These are phyloP conservation scores for Diaporthe aspalathi DNA, from an alignment of 2,329 filamentous ascomycete genomes.

Conservation along the genomic window DNA sequence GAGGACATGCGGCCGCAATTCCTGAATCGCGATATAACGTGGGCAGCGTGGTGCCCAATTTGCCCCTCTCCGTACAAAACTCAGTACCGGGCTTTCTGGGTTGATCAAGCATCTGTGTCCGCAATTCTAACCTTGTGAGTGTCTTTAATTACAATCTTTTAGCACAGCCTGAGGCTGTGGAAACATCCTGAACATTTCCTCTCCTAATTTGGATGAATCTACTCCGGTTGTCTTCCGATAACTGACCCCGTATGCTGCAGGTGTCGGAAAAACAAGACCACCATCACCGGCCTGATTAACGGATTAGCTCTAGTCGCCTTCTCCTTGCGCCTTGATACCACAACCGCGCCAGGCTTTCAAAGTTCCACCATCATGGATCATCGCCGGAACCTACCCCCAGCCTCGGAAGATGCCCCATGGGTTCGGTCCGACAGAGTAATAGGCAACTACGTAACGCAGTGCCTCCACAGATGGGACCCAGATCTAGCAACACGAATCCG, in stretches of 20 bases:
- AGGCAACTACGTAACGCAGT: slow-evolving; percentile 35
- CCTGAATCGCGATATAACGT: slow-evolving; percentile 36
- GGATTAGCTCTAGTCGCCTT: slow-evolving; percentile 38
- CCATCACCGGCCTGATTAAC: slow-evolving; percentile 38
- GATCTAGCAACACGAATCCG: slow-evolving; percentile 43
- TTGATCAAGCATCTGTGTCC: slow-evolving; percentile 32
- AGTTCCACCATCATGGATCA: slow-evolving; percentile 39
- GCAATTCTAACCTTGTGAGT: slow-evolving; percentile 33
- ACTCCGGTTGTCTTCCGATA: too few species aligned
- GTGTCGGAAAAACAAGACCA: slow-evolving; percentile 39
- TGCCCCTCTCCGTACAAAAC: slow-evolving; percentile 33
- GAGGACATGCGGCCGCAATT: slow-evolving; percentile 39
- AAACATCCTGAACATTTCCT: too few species aligned
- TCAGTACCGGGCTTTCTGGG: slow-evolving; percentile 33
- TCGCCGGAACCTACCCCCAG: slow-evolving; percentile 37
- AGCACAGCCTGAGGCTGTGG: too few species aligned
- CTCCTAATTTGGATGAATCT: too few species aligned
- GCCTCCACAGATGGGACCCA: slow-evolving; percentile 41
- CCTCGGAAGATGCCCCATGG: slow-evolving; percentile 36
- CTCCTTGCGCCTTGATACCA: slow-evolving; percentile 29
- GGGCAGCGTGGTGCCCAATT: slow-evolving; percentile 41
- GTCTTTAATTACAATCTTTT: too few species aligned
- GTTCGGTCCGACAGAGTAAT: slow-evolving; percentile 33
- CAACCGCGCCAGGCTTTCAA: slow-evolving; percentile 35
- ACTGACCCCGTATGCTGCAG: too few species aligned